These are phyloP conservation scores for Fusarium sp. DNA, from an alignment of 2,329 filamentous ascomycete species.

Conservation along the genomic window DNA sequence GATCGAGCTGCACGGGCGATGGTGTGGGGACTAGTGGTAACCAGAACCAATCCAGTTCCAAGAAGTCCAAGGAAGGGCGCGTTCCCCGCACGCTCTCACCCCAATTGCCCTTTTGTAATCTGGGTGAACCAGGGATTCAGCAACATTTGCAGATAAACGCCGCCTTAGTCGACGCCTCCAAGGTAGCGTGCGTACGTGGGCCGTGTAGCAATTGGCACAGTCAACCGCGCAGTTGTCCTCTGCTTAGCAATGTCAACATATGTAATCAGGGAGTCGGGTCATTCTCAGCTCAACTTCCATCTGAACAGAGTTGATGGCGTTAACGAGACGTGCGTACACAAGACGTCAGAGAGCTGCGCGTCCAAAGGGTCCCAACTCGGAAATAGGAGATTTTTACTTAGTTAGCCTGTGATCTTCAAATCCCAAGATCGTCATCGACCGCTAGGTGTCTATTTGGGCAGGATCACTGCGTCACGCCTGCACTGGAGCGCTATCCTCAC, in stretches of 20 bases:
- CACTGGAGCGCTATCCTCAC: not conserved
- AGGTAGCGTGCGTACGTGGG: not conserved
- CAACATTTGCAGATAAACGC: not conserved
- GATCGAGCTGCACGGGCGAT: not conserved
- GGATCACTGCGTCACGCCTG: constrained; percentile 11
- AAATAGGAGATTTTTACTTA: constrained; percentile 29
- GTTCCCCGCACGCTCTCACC: constrained; percentile 36
- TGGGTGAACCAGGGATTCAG: constrained; percentile 2
- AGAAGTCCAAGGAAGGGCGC: not conserved
- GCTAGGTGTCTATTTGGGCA: constrained; percentile 4
- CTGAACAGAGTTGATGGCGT: not conserved
- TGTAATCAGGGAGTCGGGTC: not conserved
- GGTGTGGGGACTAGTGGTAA: constrained; percentile 4
- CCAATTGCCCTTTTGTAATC: constrained; percentile 20
- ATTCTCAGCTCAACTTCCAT: not conserved
- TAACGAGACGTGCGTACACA: not conserved
- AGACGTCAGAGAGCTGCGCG: not conserved
- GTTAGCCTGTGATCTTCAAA: constrained; percentile 23
- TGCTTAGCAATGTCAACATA: not conserved
- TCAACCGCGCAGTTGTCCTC: not conserved
- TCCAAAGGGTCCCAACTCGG: not conserved
- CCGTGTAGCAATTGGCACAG: not conserved
- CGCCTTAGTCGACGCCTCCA: not conserved
- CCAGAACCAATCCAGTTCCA: constrained; percentile 13
- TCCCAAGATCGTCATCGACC: constrained; percentile 26